A percentile compares a stretch with the other conserved stretches of the same genome.
These are phyloP conservation scores for Botrytis aclada DNA, from an alignment of 2,329 filamentous ascomycete genomes.

Conservation along the genomic window DNA sequence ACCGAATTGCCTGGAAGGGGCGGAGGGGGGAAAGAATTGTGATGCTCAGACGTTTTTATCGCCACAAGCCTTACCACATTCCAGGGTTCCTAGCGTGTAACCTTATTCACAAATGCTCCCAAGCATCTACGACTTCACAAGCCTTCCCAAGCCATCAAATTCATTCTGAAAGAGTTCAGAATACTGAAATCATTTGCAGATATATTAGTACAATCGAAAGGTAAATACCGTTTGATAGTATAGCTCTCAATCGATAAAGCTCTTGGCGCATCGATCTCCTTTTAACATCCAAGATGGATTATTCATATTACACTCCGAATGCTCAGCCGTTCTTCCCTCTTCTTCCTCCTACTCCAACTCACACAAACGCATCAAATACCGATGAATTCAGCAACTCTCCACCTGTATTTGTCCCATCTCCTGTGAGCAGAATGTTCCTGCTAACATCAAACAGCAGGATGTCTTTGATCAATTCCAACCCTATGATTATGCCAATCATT, in stretches of 20 bases:
- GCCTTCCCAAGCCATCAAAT: not conserved
- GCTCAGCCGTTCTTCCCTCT: constrained; percentile 48
- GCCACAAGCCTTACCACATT: not conserved
- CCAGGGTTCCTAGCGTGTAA: not conserved
- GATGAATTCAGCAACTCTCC: constrained; percentile 47
- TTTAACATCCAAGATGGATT: constrained; percentile 47
- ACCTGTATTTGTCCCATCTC: constrained; percentile 36
- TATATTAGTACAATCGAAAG: not conserved
- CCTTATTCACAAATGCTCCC: not conserved
- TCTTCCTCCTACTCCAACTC: constrained; percentile 41
- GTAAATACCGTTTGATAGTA: not conserved
- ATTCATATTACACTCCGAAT: constrained; percentile 49
- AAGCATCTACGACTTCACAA: not conserved
- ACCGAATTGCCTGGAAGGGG: not conserved
- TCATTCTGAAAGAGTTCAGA: not conserved
- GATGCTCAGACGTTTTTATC: not conserved
- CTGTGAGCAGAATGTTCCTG: not conserved
- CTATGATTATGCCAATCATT: constrained; percentile 35
- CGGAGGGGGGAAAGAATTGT: not conserved
- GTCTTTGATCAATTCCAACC: constrained; percentile 34
- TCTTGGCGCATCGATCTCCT: not conserved
- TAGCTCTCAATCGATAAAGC: not conserved
- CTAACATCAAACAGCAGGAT: constrained; percentile 35
- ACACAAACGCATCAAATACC: constrained; percentile 39
- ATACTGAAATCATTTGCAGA: not conserved